Evolutionary conservation across 169 alveolate species (phyloP).

Genomic region (Besnoitia besnoiti): DNA sequence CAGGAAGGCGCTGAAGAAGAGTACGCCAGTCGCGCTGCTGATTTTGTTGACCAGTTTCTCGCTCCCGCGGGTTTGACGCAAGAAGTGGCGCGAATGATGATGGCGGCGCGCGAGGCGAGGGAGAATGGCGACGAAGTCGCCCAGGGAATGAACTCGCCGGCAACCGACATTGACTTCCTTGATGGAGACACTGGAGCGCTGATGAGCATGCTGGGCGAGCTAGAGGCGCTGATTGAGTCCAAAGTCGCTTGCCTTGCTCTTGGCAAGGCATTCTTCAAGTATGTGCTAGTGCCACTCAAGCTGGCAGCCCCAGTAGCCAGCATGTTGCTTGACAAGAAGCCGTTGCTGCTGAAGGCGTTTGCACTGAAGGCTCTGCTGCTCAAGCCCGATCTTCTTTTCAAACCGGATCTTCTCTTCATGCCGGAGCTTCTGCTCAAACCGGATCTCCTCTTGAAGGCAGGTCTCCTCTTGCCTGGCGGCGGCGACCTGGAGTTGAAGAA

Average conservation of each 20-base stretch:
- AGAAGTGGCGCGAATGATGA: background rate
- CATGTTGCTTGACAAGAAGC: background rate
- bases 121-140: too few species aligned
- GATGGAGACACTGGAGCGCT: too few species aligned
- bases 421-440: background rate
- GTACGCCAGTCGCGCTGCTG: background rate
- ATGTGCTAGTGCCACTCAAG: background rate
- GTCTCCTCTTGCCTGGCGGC: background rate
- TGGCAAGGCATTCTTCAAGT: background rate
- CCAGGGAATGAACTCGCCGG: background rate
- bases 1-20: background rate
- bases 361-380: constrained; percentile 4
- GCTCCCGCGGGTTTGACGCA: background rate
- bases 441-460: too few species aligned
- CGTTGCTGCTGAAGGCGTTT: constrained; percentile 1
- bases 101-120: background rate
- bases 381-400: background rate
- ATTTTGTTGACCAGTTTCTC: constrained; percentile 1
- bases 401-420: background rate
- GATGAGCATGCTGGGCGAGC: background rate
- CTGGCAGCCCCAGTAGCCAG: background rate
- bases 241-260: background rate
- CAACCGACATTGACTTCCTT: background rate
- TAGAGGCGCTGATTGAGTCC: background rate
- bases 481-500: background rate